Conservation (phyloP, 75 land plant species). For the Cunninghamia lanceolata region DNA sequence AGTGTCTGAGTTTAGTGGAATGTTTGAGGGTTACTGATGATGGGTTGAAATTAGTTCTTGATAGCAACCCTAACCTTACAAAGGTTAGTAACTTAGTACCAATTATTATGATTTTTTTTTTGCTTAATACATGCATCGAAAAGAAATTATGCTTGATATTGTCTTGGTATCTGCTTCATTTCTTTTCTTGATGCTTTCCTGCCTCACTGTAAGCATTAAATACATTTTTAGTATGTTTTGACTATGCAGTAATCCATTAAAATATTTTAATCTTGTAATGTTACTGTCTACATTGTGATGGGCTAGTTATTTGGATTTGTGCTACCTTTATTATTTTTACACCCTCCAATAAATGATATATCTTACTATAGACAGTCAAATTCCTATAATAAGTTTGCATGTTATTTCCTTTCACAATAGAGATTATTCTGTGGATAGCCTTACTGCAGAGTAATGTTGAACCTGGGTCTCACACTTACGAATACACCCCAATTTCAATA, state of each 20-base stretch:
- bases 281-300: not conserved
- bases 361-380: not conserved
- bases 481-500: too few relatives aligned
- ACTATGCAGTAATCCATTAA: not conserved
- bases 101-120: not conserved
- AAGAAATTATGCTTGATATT: not conserved
- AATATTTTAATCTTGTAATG: not conserved
- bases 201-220: not conserved
- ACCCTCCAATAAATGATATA: not conserved
- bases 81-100: slow-evolving; percentile 70
- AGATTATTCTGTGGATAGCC: not conserved
- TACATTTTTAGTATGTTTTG: not conserved
- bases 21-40: slow-evolving; percentile 63
- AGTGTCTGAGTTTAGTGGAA: slow-evolving; percentile 54
- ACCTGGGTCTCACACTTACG: too few relatives aligned
- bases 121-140: not conserved
- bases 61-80: slow-evolving; percentile 44
- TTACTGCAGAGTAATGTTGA: too few relatives aligned
- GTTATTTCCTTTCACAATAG: not conserved
- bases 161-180: not conserved
- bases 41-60: slow-evolving; percentile 52
- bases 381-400: not conserved
- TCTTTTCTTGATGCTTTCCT: not conserved
- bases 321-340: not conserved
- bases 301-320: not conserved